These are phyloP conservation scores for Cystofilobasidium bisporidii DNA, from an alignment of 768 basidiomycete species.

Conservation along the genomic window DNA sequence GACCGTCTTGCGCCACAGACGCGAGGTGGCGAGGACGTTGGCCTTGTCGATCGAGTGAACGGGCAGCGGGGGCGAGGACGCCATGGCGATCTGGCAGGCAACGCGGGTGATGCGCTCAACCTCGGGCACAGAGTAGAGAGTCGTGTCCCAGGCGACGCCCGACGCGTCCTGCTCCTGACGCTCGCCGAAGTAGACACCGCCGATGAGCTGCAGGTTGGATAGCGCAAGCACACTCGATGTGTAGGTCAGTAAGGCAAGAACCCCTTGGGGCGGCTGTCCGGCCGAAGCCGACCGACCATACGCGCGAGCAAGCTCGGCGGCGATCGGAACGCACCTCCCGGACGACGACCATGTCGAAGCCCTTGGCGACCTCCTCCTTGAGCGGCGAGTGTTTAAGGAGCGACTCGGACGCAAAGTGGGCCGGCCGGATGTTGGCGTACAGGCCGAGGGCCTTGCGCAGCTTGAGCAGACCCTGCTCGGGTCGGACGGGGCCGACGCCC, in stretches of 20 bases:
- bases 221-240: too few relatives aligned
- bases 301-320: background rate
- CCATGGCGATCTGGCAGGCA: slow-evolving; percentile 81
- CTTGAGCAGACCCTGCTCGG: slow-evolving; percentile 77
- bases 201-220: slow-evolving; percentile 20
- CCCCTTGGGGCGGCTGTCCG: too few relatives aligned
- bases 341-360: slow-evolving; percentile 77
- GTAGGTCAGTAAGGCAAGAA: too few relatives aligned
- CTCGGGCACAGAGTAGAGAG: slow-evolving; percentile 83
- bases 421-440: slow-evolving; percentile 96
- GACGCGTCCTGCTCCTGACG: slow-evolving; percentile 73
- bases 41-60: slow-evolving; percentile 97
- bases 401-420: slow-evolving; percentile 85
- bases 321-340: slow-evolving; percentile 55
- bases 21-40: slow-evolving; percentile 88
- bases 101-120: slow-evolving; percentile 91
- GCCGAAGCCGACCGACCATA: background rate
- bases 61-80: slow-evolving; percentile 68
- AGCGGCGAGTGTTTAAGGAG: slow-evolving; percentile 81
- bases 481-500: slow-evolving; percentile 83
- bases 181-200: slow-evolving; percentile 62
- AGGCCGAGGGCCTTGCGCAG: slow-evolving; percentile 88
- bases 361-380: slow-evolving; percentile 67
- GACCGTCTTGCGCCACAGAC: slow-evolving; percentile 89
- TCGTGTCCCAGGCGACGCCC: slow-evolving; percentile 74